A percentile compares a stretch with the other conserved stretches of the same genome.
Conservation (phyloP, 75 land plant species). For the Picea sitchensis region DNA sequence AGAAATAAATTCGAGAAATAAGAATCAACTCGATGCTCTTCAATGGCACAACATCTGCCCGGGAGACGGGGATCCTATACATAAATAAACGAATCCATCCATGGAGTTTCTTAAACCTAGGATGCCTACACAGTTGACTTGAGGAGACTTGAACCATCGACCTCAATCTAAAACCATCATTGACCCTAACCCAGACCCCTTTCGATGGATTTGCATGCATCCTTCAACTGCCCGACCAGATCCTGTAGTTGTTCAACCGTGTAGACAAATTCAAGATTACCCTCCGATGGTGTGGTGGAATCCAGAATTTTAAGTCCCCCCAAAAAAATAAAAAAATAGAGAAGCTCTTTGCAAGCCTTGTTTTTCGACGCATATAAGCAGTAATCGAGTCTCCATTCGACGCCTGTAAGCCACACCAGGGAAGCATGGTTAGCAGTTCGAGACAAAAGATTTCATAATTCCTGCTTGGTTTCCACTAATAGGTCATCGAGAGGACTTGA, state of each 20-base stretch:
- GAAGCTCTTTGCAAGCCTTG: constrained; percentile 18
- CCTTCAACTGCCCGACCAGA: constrained; percentile 22
- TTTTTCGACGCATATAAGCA: constrained; percentile 13
- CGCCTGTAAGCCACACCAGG: constrained; percentile 17
- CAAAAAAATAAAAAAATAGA: constrained; percentile 6
- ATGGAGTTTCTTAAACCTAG: too few species aligned
- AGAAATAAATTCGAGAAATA: too few species aligned
- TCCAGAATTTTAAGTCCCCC: constrained; percentile 8
- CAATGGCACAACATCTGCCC: too few species aligned
- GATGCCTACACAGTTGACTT: too few species aligned
- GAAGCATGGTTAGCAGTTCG: constrained; percentile 12
- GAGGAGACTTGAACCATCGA: too few species aligned
- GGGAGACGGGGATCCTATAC: too few species aligned
- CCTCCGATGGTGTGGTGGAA: not conserved
- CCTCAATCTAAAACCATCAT: too few species aligned
- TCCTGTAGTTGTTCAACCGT: constrained; percentile 34
- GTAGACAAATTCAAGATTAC: constrained; percentile 17
- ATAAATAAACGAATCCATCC: too few species aligned
- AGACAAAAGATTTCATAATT: constrained; percentile 5
- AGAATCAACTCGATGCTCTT: too few species aligned
- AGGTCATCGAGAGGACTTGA: constrained; percentile 7
- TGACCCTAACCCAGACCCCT: not conserved
- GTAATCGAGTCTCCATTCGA: constrained; percentile 34
- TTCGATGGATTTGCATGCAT: constrained; percentile 32
- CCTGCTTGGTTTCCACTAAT: constrained; percentile 9